These are phyloP conservation scores for Pyrenochaeta sp. DNA, from an alignment of 2,329 filamentous ascomycete species.

Conservation along the genomic window DNA sequence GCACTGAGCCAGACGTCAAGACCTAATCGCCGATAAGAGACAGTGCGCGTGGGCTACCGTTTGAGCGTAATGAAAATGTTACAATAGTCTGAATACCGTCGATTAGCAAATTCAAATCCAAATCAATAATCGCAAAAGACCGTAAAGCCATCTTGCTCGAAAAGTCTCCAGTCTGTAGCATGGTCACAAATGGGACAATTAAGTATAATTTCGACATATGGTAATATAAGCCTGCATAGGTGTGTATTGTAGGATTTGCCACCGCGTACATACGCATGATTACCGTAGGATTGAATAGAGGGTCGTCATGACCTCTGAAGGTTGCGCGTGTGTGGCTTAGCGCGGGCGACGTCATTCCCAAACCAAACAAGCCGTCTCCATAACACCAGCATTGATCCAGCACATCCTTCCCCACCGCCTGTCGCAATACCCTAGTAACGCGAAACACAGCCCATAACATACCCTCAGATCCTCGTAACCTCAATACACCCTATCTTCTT, in stretches of 20 bases:
- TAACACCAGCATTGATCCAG: conserved; percentile 14
- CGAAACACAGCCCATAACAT: background rate
- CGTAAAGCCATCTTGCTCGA: background rate
- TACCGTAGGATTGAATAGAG: background rate
- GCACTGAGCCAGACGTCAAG: conserved; percentile 95
- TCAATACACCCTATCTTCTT: background rate
- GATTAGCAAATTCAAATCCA: background rate
- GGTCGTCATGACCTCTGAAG: conserved; percentile 12
- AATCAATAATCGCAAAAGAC: background rate
- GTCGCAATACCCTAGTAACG: background rate
- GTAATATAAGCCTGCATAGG: no score
- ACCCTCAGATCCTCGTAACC: background rate
- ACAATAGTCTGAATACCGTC: background rate
- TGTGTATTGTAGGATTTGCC: no score
- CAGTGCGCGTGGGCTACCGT: no score
- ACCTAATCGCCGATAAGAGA: conserved; percentile 66
- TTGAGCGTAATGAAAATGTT: background rate
- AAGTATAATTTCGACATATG: no score
- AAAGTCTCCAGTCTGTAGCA: no score
- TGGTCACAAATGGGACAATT: no score
- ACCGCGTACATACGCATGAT: background rate
- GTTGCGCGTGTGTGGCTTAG: conserved; percentile 22
- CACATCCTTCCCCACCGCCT: conserved; percentile 6
- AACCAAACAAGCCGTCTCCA: conserved; percentile 20
- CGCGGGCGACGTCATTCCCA: conserved; percentile 26